Evolutionary conservation across 345 rosid genomes (phyloP).

Genomic region (Brassica incana): DNA sequence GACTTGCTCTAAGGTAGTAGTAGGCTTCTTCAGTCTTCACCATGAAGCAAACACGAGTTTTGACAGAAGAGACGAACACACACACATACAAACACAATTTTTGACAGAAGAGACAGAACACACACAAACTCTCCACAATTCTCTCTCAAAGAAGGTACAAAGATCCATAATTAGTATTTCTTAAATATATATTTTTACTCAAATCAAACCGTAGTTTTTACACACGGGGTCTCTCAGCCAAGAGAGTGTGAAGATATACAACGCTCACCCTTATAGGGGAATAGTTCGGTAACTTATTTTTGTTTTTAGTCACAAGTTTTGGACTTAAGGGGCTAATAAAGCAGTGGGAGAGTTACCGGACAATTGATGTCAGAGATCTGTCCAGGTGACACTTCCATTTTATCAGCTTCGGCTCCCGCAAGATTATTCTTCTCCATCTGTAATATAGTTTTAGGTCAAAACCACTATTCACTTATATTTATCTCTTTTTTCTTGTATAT

Average conservation of each 20-base stretch:
- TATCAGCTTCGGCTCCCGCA: not conserved
- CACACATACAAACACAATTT: not conserved
- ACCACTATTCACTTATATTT: not conserved
- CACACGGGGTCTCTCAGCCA: constrained; percentile 6
- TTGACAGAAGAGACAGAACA: not conserved
- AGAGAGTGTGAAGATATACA: constrained; percentile 13
- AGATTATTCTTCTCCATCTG: constrained; percentile 23
- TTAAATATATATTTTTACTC: not conserved
- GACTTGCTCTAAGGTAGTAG: no score
- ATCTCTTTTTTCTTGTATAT: not conserved
- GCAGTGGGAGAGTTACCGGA: constrained; percentile 36
- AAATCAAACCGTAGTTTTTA: not conserved
- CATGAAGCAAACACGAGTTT: constrained; percentile 22
- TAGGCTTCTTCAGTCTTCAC: constrained; percentile 29
- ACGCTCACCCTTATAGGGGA: not conserved
- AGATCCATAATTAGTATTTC: constrained; percentile 7
- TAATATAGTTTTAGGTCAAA: not conserved
- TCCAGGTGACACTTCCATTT: constrained; percentile 28
- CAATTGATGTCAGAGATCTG: constrained; percentile 12
- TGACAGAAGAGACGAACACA: not conserved
- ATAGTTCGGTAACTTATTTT: not conserved
- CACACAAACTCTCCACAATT: not conserved
- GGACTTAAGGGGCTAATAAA: constrained; percentile 17
- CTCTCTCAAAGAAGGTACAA: constrained; percentile 13
- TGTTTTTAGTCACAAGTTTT: not conserved